phyloP scores from a whole-genome alignment of 2,329 filamentous ascomycete genomes.

The Colletotrichum viniferum region DNA sequence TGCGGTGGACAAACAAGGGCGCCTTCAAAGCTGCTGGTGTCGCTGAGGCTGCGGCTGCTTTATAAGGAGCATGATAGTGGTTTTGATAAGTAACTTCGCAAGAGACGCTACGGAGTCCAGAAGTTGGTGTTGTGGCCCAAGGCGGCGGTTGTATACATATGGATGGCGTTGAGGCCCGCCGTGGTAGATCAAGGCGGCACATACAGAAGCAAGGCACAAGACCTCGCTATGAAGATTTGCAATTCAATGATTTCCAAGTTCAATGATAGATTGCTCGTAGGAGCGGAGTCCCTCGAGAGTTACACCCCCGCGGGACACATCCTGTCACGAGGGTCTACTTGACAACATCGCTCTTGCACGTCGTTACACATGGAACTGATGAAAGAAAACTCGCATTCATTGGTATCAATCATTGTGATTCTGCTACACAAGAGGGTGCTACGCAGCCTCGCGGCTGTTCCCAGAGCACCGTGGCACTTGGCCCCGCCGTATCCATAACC shows the following conservation, averaged over 20 bases:
- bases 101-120: neutral
- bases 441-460: neutral
- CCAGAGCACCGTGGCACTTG: neutral
- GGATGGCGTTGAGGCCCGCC: constrained; percentile 8
- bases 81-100: neutral
- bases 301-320: neutral
- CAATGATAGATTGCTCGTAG: neutral
- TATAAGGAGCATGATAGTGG: constrained; percentile 37
- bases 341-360: neutral
- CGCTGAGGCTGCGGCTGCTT: constrained; percentile 62
- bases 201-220: neutral
- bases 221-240: neutral
- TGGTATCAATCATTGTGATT: neutral
- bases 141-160: neutral
- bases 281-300: neutral
- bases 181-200: neutral
- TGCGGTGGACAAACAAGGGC: constrained; percentile 67
- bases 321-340: neutral
- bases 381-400: neutral
- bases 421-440: neutral
- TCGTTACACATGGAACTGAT: neutral
- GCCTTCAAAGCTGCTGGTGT: constrained; percentile 68
- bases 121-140: neutral
- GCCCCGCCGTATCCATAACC: constrained; percentile 3
- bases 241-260: neutral